Evolutionary conservation across 805 yeast genomes (phyloP).

Genomic region (Kuraishia piskuri): DNA sequence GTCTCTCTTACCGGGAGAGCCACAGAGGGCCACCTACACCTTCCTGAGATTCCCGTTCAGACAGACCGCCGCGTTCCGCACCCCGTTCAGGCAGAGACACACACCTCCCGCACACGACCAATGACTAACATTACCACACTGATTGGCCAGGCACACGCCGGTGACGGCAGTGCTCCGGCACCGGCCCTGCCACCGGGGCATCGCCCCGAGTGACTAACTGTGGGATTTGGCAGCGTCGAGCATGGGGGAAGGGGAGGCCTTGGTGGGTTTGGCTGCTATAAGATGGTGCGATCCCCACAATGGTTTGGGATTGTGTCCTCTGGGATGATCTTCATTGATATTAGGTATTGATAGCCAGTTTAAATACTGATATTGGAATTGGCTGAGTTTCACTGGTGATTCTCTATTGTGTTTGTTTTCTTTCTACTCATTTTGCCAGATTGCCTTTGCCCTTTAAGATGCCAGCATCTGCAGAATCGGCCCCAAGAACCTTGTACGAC

Average conservation of each 20-base stretch:
- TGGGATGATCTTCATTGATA: no score
- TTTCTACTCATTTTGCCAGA: background rate
- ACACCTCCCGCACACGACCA: background rate
- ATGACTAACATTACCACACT: background rate
- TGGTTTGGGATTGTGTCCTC: background rate
- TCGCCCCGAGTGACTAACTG: constrained; percentile 1
- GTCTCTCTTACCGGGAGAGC: no score
- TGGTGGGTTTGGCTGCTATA: background rate
- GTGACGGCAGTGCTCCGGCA: background rate
- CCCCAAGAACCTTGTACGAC: constrained; percentile 80
- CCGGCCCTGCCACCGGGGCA: background rate
- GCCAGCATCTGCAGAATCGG: constrained; percentile 24
- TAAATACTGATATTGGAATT: no score
- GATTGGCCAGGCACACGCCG: background rate
- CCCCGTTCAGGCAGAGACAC: background rate
- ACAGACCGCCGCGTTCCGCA: no score
- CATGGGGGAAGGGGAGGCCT: background rate
- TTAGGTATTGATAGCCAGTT: no score
- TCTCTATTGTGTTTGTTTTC: no score
- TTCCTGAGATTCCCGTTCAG: no score
- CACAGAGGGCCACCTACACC: no score
- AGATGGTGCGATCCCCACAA: background rate
- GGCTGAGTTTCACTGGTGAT: no score
- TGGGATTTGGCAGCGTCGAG: background rate
- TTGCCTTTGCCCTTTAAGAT: constrained; percentile 7